Evolutionary conservation across 257 asterid species (phyloP).

Genomic region (Forsythia viridissima): DNA sequence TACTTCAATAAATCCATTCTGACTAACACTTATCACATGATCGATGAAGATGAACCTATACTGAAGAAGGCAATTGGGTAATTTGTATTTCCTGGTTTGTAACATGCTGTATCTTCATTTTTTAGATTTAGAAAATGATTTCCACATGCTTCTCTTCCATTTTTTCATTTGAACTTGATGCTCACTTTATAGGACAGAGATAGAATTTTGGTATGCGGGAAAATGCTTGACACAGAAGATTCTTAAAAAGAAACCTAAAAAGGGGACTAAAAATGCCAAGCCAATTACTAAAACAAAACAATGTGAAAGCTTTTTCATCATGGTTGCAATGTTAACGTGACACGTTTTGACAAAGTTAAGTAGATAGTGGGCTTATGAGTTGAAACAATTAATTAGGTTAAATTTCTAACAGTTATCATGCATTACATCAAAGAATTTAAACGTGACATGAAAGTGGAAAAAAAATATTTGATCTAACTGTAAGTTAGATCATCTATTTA

Average conservation of each 20-base stretch:
- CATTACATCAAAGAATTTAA: no score
- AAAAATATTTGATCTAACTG: no score
- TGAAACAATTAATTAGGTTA: no score
- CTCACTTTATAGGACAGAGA: conserved; percentile 55
- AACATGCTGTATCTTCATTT: not conserved
- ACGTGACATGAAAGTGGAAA: no score
- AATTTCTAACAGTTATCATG: no score
- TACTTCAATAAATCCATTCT: conserved; percentile 61
- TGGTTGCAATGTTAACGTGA: no score
- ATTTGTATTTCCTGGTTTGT: not conserved
- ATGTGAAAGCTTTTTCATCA: conserved; percentile 57
- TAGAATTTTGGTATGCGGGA: conserved; percentile 69
- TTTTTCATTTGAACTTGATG: not conserved
- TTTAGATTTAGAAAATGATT: not conserved
- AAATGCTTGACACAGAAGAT: conserved; percentile 75
- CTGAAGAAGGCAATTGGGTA: conserved; percentile 91
- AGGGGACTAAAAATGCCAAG: conserved; percentile 68
- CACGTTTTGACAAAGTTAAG: no score
- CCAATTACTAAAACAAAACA: conserved; percentile 73
- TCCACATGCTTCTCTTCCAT: not conserved
- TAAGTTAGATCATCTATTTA: no score
- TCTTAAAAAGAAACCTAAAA: conserved; percentile 81
- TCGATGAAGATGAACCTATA: conserved; percentile 87
- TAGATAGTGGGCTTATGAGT: no score
- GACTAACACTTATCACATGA: conserved; percentile 81